Conservation (phyloP, 208 protist species). For the Wallacemonas rigidus region DNA sequence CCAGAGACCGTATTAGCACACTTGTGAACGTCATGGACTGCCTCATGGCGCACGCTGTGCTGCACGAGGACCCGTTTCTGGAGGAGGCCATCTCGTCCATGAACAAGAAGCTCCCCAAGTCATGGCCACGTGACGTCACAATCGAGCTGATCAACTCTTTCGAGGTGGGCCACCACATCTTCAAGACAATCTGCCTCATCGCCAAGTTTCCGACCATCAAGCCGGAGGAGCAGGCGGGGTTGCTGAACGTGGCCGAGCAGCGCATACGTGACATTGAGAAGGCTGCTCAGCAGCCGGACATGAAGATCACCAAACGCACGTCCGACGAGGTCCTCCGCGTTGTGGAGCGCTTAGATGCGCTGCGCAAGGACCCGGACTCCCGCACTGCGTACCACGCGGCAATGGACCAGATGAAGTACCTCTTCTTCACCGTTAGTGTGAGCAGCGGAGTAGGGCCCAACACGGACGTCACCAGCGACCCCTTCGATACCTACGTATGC, state of each 20-base stretch:
- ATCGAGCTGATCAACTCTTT: constrained; percentile 44
- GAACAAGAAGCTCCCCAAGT: constrained; percentile 32
- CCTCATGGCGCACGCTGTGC: constrained; percentile 72
- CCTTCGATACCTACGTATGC: constrained; percentile 70
- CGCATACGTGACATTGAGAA: constrained; percentile 48
- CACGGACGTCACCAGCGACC: constrained; percentile 28
- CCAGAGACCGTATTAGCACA: constrained; percentile 40
- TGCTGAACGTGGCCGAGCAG: constrained; percentile 56
- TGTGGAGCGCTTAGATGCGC: constrained; percentile 31
- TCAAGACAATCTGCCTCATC: constrained; percentile 61
- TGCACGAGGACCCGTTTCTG: constrained; percentile 79
- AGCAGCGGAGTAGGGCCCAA: constrained; percentile 12
- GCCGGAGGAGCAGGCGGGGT: constrained; percentile 28
- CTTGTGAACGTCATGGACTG: constrained; percentile 58
- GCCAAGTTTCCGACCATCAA: constrained; percentile 59
- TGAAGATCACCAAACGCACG: constrained; percentile 31
- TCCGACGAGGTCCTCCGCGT: constrained; percentile 35
- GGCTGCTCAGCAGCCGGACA: constrained; percentile 34
- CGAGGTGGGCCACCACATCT: constrained; percentile 53
- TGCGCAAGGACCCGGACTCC: constrained; percentile 49
- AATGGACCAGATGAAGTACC: constrained; percentile 60
- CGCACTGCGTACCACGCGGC: constrained; percentile 37
- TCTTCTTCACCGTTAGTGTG: constrained; percentile 60
- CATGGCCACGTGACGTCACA: constrained; percentile 24
- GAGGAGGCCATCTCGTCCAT: constrained; percentile 62